Evolutionary conservation across 2,329 filamentous ascomycete species (phyloP).

Genomic region (Colletotrichum cereale): DNA sequence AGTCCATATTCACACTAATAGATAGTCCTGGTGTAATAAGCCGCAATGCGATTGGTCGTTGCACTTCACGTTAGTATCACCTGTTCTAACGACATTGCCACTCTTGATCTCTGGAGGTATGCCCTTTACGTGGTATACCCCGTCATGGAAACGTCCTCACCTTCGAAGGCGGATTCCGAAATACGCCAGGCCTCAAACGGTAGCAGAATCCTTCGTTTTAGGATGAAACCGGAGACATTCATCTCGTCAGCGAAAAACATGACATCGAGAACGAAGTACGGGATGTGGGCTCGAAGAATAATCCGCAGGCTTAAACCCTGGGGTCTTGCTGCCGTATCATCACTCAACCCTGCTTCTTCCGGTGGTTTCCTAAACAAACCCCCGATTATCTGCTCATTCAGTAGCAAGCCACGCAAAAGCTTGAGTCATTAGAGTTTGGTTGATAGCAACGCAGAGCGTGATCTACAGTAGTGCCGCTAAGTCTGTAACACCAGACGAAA

Average conservation of each 20-base stretch:
- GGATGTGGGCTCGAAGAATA: neutral
- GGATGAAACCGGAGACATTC: slow-evolving; percentile 1
- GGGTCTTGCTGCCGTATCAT: neutral
- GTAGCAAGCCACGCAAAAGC: neutral
- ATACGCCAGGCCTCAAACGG: neutral
- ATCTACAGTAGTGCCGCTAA: neutral
- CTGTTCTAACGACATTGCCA: too few species aligned
- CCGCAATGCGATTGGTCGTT: too few species aligned
- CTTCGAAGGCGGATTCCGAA: neutral
- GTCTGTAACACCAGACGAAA: neutral
- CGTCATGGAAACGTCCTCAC: neutral
- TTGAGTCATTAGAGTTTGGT: neutral
- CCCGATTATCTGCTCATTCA: neutral
- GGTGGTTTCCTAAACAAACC: neutral
- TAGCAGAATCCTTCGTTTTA: slow-evolving; percentile 11
- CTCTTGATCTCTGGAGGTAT: neutral
- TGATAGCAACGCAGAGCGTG: neutral
- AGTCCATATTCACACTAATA: neutral
- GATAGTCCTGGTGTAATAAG: neutral
- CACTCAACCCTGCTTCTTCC: too few species aligned
- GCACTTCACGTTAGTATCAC: neutral
- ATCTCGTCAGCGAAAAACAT: neutral
- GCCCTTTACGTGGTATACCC: neutral
- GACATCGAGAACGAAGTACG: neutral
- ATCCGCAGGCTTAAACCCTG: neutral